phyloP scores from a whole-genome alignment of 768 basidiomycete genomes.

The Rhodotorula toruloides region DNA sequence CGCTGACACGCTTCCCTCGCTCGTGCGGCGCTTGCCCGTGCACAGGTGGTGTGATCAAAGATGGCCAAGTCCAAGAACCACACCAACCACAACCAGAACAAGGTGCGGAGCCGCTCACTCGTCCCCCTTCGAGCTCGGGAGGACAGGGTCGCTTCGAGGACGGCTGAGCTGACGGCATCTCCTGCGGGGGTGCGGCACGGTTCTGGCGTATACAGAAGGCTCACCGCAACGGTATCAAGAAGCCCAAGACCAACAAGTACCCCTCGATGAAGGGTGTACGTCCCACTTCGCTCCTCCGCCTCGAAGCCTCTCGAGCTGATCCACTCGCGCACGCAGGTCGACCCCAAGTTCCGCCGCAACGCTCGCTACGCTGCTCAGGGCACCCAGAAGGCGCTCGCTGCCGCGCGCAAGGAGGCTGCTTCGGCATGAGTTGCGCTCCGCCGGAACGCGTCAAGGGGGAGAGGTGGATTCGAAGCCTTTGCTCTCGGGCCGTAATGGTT shows the following conservation, averaged over 20 bases:
- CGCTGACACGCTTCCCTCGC: neutral
- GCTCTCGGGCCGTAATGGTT: too few relatives aligned
- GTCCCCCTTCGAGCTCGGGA: neutral
- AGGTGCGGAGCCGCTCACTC: constrained; percentile 10
- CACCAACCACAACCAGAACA: constrained; percentile 41
- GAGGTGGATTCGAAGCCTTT: too few relatives aligned
- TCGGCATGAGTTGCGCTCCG: constrained; percentile 2
- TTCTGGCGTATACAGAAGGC: constrained; percentile 57
- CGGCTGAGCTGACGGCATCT: neutral
- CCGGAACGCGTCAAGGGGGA: too few relatives aligned
- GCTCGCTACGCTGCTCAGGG: constrained; percentile 36
- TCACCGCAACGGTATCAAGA: constrained; percentile 95
- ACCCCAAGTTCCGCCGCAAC: constrained; percentile 42
- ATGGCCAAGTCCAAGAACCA: constrained; percentile 98
- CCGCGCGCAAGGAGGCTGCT: neutral
- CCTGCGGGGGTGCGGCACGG: too few relatives aligned
- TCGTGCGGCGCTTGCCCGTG: too few relatives aligned
- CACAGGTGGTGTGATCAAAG: too few relatives aligned
- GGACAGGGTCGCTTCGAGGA: neutral
- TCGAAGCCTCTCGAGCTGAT: neutral
- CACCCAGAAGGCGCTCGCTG: constrained; percentile 27
- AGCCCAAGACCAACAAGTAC: constrained; percentile 64
- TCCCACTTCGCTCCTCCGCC: constrained; percentile 39
- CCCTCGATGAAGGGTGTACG: constrained; percentile 86
- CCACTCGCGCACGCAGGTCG: constrained; percentile 12